phyloP scores from a whole-genome alignment of 176 grass and related monocot species.

The Avena eriantha region DNA sequence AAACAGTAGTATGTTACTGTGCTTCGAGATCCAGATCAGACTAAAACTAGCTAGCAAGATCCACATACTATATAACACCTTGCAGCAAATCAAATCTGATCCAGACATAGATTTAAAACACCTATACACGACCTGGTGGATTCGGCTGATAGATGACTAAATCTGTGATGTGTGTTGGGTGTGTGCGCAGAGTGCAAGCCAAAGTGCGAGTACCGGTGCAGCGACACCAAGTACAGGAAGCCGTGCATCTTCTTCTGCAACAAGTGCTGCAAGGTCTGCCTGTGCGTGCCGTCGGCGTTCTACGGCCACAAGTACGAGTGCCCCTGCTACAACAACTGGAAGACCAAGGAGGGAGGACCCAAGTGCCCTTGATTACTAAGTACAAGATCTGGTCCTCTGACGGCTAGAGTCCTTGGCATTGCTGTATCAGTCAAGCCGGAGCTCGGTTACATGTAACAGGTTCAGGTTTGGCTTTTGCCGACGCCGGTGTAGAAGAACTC shows the following conservation, averaged over 20 bases:
- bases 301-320: constrained; percentile 71
- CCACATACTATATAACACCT: neutral
- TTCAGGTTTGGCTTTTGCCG: neutral
- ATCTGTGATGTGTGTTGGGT: neutral
- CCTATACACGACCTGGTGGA: neutral
- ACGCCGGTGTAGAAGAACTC: neutral
- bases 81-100: neutral
- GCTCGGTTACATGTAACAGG: neutral
- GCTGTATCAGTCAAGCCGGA: neutral
- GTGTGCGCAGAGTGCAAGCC: constrained; percentile 53
- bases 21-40: neutral
- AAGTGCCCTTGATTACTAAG: constrained; percentile 49
- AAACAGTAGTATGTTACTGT: neutral
- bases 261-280: constrained; percentile 63
- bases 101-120: neutral
- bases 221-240: constrained; percentile 58
- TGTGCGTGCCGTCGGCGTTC: constrained; percentile 64
- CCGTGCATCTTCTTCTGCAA: constrained; percentile 73
- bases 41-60: neutral
- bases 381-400: neutral
- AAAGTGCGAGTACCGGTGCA: constrained; percentile 53
- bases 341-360: constrained; percentile 64
- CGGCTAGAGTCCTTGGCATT: neutral
- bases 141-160: neutral
- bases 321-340: constrained; percentile 73